Evolutionary conservation across 2,329 filamentous ascomycete genomes (phyloP), one percentile per base, ranked within the genome.

Genomic region (Paramyrothecium sp.): DNA sequence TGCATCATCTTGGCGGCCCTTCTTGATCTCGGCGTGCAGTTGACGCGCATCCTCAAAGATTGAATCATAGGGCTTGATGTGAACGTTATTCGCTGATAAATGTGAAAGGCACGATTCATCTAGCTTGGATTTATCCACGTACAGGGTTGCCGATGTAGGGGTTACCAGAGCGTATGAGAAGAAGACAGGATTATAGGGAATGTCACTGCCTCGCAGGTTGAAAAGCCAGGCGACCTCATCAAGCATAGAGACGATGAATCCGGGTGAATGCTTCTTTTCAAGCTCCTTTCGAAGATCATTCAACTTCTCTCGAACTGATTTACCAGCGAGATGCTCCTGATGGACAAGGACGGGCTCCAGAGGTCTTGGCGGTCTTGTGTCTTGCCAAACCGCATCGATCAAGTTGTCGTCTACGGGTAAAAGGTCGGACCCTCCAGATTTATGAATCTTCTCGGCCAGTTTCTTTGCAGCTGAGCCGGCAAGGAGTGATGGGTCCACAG

Each of bases 191-290:
- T 99, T 99, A 78, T 95, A 99, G 0, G 92, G 91, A 63, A 99
- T 98, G 71, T 98, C 95, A 72, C 84, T 95, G 65, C 95, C 95
- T 65, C 95, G 88, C 52, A 99, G 78, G 75, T 99, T 99, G 79
- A 97, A 97, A n/a, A 99, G 82, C 95, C 95, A 99, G 12, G 95
- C 95, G 66, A 97, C 87, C 74, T 99, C 95, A 68, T 99, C 95
- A 48, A 99, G 85, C 88, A 96, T 93, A 7, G 93, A 97, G 50
- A 98, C 86, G 52, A 98, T 87, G 65, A 98, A 92, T 1, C 91
- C 94, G 19, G 88, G 84, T 7, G 88, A 89, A 70, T 95, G 95
- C 77, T 91, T 96, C 80, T 95, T 97, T 60, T 91, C 88, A 17
- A 99, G 78, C 65, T 97, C 93, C 71, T 94, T 93, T n/a, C 93